phyloP scores from a whole-genome alignment of 768 basidiomycete species.

The Naganishia vaughanmartiniae region DNA sequence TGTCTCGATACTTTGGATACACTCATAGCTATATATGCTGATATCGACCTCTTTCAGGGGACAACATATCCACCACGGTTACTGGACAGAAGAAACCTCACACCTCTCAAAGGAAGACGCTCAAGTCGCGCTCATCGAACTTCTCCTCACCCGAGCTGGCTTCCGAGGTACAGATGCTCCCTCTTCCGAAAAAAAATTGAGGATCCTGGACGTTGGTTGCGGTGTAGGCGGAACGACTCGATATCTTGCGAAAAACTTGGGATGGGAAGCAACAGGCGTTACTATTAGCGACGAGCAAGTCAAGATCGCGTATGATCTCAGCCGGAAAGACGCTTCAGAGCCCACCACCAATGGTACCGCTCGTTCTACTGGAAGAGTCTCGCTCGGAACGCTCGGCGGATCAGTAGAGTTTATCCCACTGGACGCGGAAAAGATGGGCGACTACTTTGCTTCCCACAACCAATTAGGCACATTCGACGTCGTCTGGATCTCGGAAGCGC shows the following conservation, averaged over 20 bases:
- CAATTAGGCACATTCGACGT: constrained; percentile 30
- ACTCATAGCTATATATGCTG: too few species aligned
- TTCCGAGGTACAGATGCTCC: background rate
- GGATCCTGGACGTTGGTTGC: constrained; percentile 32
- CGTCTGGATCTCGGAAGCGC: constrained; percentile 38
- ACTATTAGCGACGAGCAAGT: constrained; percentile 33
- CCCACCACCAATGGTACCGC: background rate
- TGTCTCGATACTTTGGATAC: background rate
- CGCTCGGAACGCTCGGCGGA: constrained; percentile 5
- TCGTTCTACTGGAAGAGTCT: background rate
- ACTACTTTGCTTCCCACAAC: constrained; percentile 18
- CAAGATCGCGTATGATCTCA: constrained; percentile 34
- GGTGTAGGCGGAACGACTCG: constrained; percentile 35
- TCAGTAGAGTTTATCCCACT: constrained; percentile 31
- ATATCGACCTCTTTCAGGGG: constrained; percentile 5
- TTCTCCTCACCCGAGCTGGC: constrained; percentile 30
- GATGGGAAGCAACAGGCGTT: constrained; percentile 31
- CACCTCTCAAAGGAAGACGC: constrained; percentile 33
- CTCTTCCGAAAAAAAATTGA: constrained; percentile 10
- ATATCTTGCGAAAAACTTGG: constrained; percentile 31
- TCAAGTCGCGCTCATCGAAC: constrained; percentile 32
- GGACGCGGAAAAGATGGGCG: constrained; percentile 33
- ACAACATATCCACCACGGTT: constrained; percentile 34
- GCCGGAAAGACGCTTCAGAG: constrained; percentile 13
- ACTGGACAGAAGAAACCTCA: constrained; percentile 28